phyloP scores from a whole-genome alignment of 2,329 filamentous ascomycete species.

The Xylariaceae sp. region DNA sequence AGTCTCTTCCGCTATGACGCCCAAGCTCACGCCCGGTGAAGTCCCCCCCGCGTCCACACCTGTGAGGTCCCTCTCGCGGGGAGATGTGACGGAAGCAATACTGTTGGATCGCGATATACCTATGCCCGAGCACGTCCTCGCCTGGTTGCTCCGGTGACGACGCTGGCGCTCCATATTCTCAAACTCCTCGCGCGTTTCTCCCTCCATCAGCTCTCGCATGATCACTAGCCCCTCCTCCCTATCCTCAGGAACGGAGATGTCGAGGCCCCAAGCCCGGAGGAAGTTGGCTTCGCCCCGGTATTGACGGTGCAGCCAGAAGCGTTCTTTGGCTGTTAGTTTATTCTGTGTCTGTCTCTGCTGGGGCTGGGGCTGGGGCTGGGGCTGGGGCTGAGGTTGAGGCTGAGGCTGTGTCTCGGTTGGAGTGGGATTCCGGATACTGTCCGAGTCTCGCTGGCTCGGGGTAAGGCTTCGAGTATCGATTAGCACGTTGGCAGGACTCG shows the following conservation, averaged over 20 bases:
- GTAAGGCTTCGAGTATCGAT: no score
- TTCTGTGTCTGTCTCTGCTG: constrained; percentile 4
- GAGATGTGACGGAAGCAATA: no score
- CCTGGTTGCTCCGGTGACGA: constrained; percentile 9
- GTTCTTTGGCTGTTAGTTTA: constrained; percentile 21
- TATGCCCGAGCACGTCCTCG: not conserved
- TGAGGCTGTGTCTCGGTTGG: no score
- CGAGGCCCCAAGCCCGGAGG: constrained; percentile 25
- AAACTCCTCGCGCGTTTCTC: constrained; percentile 19
- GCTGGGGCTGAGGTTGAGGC: no score
- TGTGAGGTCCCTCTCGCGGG: no score
- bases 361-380: not conserved
- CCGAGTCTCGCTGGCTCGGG: no score
- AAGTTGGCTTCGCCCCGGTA: constrained; percentile 28
- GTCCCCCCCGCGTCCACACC: no score
- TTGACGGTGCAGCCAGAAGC: constrained; percentile 26
- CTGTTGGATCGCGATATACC: constrained; percentile 9
- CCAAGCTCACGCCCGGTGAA: constrained; percentile 11
- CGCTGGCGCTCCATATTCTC: constrained; percentile 11
- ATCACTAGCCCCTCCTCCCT: constrained; percentile 22
- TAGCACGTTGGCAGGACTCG: no score
- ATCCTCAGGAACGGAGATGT: constrained; percentile 23
- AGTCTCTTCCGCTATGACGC: constrained; percentile 20
- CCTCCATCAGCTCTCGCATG: constrained; percentile 23
- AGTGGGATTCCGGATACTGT: no score